phyloP scores from a whole-genome alignment of 192 early-diverging fungal species.

The Ambispora gerdemannii region DNA sequence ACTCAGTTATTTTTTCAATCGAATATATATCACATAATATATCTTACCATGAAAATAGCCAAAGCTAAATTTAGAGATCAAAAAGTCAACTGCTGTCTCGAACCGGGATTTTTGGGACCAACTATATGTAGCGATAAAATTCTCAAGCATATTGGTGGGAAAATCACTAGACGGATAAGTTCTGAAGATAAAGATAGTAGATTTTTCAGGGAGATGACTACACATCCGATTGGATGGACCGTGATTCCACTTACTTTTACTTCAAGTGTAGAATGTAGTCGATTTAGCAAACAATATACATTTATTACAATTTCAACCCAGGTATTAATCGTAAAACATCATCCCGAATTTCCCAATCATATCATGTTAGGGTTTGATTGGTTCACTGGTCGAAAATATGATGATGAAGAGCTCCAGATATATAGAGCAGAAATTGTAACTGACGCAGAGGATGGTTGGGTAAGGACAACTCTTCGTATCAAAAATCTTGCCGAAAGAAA shows the following conservation, averaged over 20 bases:
- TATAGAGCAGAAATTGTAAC: slow-evolving; percentile 20
- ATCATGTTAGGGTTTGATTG: slow-evolving; percentile 19
- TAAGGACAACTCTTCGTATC: slow-evolving; percentile 21
- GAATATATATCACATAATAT: slow-evolving; percentile 18
- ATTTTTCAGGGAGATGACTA: slow-evolving; percentile 23
- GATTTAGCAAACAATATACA: slow-evolving; percentile 16
- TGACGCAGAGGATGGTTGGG: slow-evolving; percentile 19
- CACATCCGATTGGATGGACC: slow-evolving; percentile 21
- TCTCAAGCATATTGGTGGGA: slow-evolving; percentile 17
- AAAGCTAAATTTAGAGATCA: slow-evolving; percentile 22
- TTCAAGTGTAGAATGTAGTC: slow-evolving; percentile 15
- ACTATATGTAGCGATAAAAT: slow-evolving; percentile 19
- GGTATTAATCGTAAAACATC: slow-evolving; percentile 21
- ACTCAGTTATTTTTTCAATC: too few relatives aligned
- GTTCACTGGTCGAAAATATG: slow-evolving; percentile 19
- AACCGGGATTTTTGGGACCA: slow-evolving; percentile 17
- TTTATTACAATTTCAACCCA: slow-evolving; percentile 16
- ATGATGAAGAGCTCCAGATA: slow-evolving; percentile 18
- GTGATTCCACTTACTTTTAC: slow-evolving; percentile 9
- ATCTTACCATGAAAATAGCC: slow-evolving; percentile 6
- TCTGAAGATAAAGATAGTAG: slow-evolving; percentile 22
- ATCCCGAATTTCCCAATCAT: slow-evolving; percentile 13
- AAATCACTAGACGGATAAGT: slow-evolving; percentile 13
- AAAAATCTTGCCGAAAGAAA: slow-evolving; percentile 11
- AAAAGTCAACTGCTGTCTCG: slow-evolving; percentile 20